Conservation (phyloP, 2,329 filamentous ascomycete species). For the Aureobasidium zeae region DNA sequence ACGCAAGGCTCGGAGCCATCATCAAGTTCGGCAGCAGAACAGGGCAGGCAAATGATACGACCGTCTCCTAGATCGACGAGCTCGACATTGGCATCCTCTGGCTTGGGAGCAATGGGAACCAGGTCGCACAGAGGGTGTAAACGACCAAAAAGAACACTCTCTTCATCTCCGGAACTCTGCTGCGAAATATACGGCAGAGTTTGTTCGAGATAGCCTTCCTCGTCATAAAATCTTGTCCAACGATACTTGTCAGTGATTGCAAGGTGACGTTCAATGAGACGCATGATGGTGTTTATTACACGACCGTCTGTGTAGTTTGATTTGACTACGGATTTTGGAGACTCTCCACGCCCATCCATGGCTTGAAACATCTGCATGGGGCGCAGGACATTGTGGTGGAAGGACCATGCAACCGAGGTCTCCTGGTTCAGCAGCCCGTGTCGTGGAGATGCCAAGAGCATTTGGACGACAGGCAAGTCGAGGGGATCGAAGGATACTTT, state of each 20-base stretch:
- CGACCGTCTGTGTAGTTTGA: slow-evolving; percentile 19
- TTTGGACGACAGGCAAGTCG: slow-evolving; percentile 7
- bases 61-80: slow-evolving; percentile 7
- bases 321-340: slow-evolving; percentile 14
- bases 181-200: background rate
- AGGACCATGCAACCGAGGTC: slow-evolving; percentile 17
- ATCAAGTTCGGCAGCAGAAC: background rate
- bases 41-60: slow-evolving; percentile 3
- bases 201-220: slow-evolving; percentile 9
- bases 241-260: background rate
- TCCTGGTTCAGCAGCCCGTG: background rate
- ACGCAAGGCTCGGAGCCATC: background rate
- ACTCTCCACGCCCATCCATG: slow-evolving; percentile 15
- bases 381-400: slow-evolving; percentile 17
- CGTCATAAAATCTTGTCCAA: slow-evolving; percentile 10
- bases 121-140: slow-evolving; percentile 13
- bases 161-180: background rate
- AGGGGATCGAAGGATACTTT: slow-evolving; percentile 11
- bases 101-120: background rate
- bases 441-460: slow-evolving; percentile 5
- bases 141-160: background rate
- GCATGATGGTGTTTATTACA: slow-evolving; percentile 18
- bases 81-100: slow-evolving; percentile 11
- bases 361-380: slow-evolving; percentile 17
- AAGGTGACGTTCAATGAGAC: slow-evolving; percentile 14